Conservation (phyloP, 441 rosid genomes). For the Metrosideros polymorpha region DNA sequence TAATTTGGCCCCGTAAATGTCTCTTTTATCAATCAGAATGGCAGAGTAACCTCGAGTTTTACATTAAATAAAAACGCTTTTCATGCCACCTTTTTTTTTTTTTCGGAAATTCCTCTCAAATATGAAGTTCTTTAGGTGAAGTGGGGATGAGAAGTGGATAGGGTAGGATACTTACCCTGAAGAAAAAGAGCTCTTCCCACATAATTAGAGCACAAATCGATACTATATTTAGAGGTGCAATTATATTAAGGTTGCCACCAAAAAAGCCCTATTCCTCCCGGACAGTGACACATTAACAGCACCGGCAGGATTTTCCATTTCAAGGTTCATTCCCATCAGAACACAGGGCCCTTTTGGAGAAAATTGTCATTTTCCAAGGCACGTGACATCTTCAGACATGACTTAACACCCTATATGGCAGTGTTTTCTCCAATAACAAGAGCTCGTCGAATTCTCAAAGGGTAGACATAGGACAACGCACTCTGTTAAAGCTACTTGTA, state of each 20-base stretch:
- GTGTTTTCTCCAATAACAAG: not conserved
- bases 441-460: not conserved
- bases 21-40: not conserved
- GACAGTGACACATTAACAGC: not conserved
- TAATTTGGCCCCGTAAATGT: not conserved
- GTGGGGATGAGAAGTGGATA: not conserved
- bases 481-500: not conserved
- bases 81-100: not conserved
- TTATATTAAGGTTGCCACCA: not conserved
- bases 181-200: not conserved
- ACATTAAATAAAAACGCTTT: not conserved
- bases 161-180: not conserved
- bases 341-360: not conserved
- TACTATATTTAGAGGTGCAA: not conserved
- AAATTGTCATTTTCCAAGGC: not conserved
- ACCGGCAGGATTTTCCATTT: not conserved
- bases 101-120: not conserved
- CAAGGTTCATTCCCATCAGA: not conserved
- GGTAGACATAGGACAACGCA: not conserved
- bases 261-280: not conserved
- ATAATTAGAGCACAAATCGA: not conserved
- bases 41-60: not conserved
- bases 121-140: not conserved
- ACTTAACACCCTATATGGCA: not conserved
- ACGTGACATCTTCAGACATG: not conserved